phyloP scores from a whole-genome alignment of 148 eudicot genomes.

The Silene uniflora region DNA sequence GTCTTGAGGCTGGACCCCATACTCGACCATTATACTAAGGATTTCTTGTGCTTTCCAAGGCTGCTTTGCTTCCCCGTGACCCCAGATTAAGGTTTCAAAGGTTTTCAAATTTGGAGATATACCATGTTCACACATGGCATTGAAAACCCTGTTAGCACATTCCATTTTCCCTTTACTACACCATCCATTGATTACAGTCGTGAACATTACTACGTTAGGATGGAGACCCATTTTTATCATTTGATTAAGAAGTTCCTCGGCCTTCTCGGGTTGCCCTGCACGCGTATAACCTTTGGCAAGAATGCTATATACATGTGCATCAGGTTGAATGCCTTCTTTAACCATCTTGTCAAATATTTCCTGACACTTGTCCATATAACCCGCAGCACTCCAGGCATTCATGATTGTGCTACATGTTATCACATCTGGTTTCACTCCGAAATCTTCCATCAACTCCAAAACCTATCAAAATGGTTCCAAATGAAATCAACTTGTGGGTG shows the following conservation, averaged over 20 bases:
- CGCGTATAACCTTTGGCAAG: slow-evolving; percentile 77
- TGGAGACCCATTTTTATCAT: slow-evolving; percentile 42
- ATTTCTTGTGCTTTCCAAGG: slow-evolving; percentile 71
- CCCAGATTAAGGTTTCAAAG: slow-evolving; percentile 74
- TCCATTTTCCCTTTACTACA: slow-evolving; percentile 61
- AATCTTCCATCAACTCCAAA: slow-evolving; percentile 66
- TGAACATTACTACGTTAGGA: slow-evolving; percentile 74
- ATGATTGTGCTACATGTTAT: slow-evolving; percentile 78
- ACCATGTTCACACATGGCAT: slow-evolving; percentile 48
- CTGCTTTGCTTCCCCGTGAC: slow-evolving; percentile 63
- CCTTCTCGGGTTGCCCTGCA: slow-evolving; percentile 58
- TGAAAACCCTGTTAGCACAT: slow-evolving; percentile 49
- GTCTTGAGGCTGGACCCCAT: slow-evolving; percentile 47
- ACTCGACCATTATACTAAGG: slow-evolving; percentile 51
- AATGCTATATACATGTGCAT: slow-evolving; percentile 64
- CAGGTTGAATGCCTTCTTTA: slow-evolving; percentile 62
- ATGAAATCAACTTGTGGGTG: neutral
- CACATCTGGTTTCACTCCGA: slow-evolving; percentile 71
- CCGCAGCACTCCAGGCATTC: slow-evolving; percentile 79
- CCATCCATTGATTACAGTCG: slow-evolving; percentile 75
- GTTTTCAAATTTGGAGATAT: slow-evolving; percentile 67
- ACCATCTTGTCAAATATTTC: slow-evolving; percentile 76
- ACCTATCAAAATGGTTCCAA: slow-evolving; percentile 34
- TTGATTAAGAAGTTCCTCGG: slow-evolving; percentile 52
- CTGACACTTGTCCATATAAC: slow-evolving; percentile 62